Conservation (phyloP, 768 basidiomycete species). For the Tricholoma saponaceum region DNA sequence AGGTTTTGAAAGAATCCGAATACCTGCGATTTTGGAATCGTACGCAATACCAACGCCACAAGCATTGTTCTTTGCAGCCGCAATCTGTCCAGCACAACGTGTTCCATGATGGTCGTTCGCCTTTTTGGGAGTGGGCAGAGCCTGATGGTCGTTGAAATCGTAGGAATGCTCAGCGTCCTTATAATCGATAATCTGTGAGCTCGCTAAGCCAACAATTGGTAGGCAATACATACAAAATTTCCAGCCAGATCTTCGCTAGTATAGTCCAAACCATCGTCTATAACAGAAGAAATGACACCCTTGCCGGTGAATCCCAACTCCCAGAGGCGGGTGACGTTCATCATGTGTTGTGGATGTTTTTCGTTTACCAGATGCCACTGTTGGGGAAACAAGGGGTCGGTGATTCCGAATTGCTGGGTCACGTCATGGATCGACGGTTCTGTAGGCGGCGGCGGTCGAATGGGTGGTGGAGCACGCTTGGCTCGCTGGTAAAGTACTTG, state of each 20-base stretch:
- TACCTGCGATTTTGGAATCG: conserved; percentile 86
- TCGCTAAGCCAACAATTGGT: background rate
- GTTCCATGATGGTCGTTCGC: conserved; percentile 95
- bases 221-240: conserved; percentile 75
- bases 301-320: conserved; percentile 84
- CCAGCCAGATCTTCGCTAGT: conserved; percentile 78
- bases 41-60: conserved; percentile 96
- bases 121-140: conserved; percentile 80
- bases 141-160: conserved; percentile 92
- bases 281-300: conserved; percentile 80
- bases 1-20: conserved; percentile 90
- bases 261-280: conserved; percentile 96
- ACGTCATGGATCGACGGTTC: conserved; percentile 37
- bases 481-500: conserved; percentile 64
- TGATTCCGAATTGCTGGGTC: conserved; percentile 59
- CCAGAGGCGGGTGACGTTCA: conserved; percentile 95
- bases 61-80: conserved; percentile 84
- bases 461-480: conserved; percentile 72
- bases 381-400: conserved; percentile 75
- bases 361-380: conserved; percentile 98
- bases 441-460: conserved; percentile 29
- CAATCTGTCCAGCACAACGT: conserved; percentile 95
- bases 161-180: conserved; percentile 87
- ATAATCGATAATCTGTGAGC: background rate
- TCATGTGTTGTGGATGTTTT: conserved; percentile 71